These are phyloP conservation scores for Geosmithia flava DNA, from an alignment of 2,329 filamentous ascomycete species.

Conservation along the genomic window DNA sequence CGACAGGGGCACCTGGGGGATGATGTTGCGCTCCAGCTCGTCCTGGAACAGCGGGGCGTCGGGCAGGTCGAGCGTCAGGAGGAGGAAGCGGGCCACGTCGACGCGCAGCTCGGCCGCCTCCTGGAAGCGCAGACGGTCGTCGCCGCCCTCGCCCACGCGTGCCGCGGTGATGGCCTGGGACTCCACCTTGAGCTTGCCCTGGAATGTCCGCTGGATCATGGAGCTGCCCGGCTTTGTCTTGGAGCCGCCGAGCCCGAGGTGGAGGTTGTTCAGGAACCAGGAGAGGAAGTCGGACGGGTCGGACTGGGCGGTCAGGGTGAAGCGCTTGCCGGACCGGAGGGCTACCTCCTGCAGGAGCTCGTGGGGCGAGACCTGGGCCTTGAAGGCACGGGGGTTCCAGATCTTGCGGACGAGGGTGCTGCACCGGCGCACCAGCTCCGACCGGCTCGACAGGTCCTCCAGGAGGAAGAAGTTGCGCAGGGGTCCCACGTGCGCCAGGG, in stretches of 20 bases:
- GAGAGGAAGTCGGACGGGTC: slow-evolving; percentile 94
- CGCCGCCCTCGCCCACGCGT: slow-evolving; percentile 76
- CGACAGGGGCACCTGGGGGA: slow-evolving; percentile 78
- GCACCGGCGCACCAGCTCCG: slow-evolving; percentile 79
- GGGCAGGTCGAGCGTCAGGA: slow-evolving; percentile 87
- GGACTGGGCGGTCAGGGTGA: slow-evolving; percentile 79
- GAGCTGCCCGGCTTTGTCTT: slow-evolving; percentile 75
- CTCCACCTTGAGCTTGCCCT: slow-evolving; percentile 84
- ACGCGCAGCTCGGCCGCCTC: slow-evolving; percentile 74
- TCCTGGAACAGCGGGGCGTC: slow-evolving; percentile 92
- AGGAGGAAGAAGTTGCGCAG: slow-evolving; percentile 87
- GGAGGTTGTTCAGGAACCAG: slow-evolving; percentile 95
- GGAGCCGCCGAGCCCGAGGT: slow-evolving; percentile 80
- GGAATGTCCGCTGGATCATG: slow-evolving; percentile 86
- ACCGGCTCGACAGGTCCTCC: slow-evolving; percentile 58
- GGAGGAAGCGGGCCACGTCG: slow-evolving; percentile 69
- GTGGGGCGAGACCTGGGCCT: slow-evolving; percentile 91
- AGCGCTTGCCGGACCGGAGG: slow-evolving; percentile 80
- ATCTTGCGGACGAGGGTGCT: slow-evolving; percentile 89
- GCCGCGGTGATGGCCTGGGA: slow-evolving; percentile 79
- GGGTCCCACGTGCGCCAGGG: slow-evolving; percentile 78
- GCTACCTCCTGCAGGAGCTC: slow-evolving; percentile 93
- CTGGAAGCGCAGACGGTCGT: slow-evolving; percentile 84
- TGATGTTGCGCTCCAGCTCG: slow-evolving; percentile 88
- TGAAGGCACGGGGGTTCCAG: slow-evolving; percentile 95